Percentiles rank a stretch among this genome's conserved stretches.
Conservation (phyloP, 2,329 filamentous ascomycete genomes). For the Neurospora sp. region DNA sequence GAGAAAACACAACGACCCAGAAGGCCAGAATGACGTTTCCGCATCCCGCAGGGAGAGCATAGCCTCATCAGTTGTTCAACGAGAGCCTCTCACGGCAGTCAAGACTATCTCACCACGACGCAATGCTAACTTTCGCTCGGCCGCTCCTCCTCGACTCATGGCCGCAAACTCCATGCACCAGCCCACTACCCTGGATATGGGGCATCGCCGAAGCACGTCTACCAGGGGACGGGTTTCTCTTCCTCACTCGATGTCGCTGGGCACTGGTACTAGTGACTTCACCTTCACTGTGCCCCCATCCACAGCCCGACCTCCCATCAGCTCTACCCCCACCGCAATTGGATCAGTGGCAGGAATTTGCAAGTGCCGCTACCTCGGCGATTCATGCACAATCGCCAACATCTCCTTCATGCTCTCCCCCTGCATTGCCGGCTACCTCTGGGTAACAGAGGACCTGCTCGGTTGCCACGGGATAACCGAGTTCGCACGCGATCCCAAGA, state of each 20-base stretch:
- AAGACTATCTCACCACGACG: slow-evolving; percentile 4
- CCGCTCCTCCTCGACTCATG: not conserved
- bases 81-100: not conserved
- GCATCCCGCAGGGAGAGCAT: not conserved
- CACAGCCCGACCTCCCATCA: not conserved
- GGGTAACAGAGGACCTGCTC: slow-evolving; percentile 30
- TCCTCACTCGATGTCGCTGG: slow-evolving; percentile 11
- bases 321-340: not conserved
- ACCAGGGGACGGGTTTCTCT: slow-evolving; percentile 14
- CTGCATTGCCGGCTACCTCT: slow-evolving; percentile 27
- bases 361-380: slow-evolving; percentile 17
- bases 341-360: too few relatives aligned
- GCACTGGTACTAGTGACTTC: not conserved
- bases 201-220: not conserved
- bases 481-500: slow-evolving; percentile 25
- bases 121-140: not conserved
- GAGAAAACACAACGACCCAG: not conserved
- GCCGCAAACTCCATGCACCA: slow-evolving; percentile 8
- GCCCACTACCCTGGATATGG: not conserved
- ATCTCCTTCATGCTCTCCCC: slow-evolving; percentile 32
- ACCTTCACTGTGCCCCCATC: not conserved
- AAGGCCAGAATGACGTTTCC: slow-evolving; percentile 1
- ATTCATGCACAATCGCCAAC: slow-evolving; percentile 28
- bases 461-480: slow-evolving; percentile 30
- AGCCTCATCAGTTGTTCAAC: not conserved